Evolutionary conservation across 1,284 basidiomycete genomes (phyloP).

Genomic region (Inonotus hispidus): DNA sequence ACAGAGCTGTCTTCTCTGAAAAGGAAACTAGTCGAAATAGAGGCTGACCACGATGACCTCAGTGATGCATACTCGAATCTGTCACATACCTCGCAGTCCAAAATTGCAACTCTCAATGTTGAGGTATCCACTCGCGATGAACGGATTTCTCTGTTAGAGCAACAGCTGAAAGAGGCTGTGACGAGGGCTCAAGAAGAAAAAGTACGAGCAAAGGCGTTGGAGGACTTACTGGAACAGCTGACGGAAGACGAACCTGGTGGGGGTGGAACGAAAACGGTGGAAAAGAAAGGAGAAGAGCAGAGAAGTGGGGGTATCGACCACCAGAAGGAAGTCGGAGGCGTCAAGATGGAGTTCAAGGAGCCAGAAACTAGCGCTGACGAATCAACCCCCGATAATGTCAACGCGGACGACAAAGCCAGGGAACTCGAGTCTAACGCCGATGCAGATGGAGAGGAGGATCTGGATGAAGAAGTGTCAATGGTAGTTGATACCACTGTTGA

Average conservation of each 20-base stretch:
- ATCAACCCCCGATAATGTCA: background rate
- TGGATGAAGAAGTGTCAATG: constrained; percentile 9
- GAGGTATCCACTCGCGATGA: constrained; percentile 4
- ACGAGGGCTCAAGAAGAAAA: background rate
- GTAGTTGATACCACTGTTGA: background rate
- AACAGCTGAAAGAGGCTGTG: constrained; percentile 7
- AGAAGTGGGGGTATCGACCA: background rate
- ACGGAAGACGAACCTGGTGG: constrained; percentile 1
- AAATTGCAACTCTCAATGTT: background rate
- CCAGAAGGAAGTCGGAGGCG: background rate
- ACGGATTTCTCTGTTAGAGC: constrained; percentile 1
- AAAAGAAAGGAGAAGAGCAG: background rate
- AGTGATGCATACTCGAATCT: constrained; percentile 11
- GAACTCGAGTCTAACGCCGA: background rate
- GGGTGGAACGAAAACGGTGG: background rate
- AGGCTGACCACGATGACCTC: constrained; percentile 16
- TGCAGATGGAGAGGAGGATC: constrained; percentile 6
- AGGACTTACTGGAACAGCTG: constrained; percentile 3
- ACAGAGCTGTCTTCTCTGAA: constrained; percentile 1
- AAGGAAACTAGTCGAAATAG: constrained; percentile 6
- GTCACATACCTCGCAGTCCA: background rate
- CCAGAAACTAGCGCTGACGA: background rate
- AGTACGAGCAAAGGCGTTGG: constrained; percentile 7
- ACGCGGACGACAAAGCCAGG: background rate
- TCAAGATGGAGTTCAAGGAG: background rate